Percentiles rank a stretch among this genome's conserved stretches.
Evolutionary conservation across 1,284 basidiomycete genomes (phyloP).

Genomic region (Vanrija humicola): DNA sequence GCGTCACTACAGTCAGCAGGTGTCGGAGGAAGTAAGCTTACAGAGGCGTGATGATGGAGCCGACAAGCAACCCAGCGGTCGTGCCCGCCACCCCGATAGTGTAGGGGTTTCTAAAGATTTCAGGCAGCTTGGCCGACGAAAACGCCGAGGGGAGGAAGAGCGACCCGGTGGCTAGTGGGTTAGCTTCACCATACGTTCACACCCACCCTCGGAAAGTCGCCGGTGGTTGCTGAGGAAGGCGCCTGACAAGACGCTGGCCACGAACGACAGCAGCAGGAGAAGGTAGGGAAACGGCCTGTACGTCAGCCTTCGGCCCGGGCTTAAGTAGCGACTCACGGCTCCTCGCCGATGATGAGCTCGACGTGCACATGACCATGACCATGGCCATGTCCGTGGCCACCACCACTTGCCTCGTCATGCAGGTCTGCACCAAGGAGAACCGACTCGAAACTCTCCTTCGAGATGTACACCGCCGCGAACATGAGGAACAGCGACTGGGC

Average conservation of each 20-base stretch:
- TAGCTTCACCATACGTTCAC: not conserved
- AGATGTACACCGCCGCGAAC: constrained; percentile 86
- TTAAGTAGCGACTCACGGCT: constrained; percentile 9
- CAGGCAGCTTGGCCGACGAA: constrained; percentile 8
- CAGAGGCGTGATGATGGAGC: constrained; percentile 50
- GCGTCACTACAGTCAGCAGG: constrained; percentile 28
- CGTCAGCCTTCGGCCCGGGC: constrained; percentile 14
- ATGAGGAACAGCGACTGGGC: constrained; percentile 83
- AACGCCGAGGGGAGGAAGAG: constrained; percentile 33
- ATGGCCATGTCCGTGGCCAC: constrained; percentile 39
- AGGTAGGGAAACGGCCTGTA: constrained; percentile 55
- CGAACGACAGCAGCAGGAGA: constrained; percentile 56
- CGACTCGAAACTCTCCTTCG: constrained; percentile 87
- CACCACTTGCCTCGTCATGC: constrained; percentile 54
- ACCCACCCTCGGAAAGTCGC: constrained; percentile 64
- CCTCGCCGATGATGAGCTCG: constrained; percentile 11
- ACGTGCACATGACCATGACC: constrained; percentile 19
- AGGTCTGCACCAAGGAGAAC: constrained; percentile 58
- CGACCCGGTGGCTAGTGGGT: constrained; percentile 33
- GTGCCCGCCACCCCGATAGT: constrained; percentile 47
- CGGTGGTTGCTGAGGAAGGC: constrained; percentile 62
- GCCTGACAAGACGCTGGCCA: constrained; percentile 51
- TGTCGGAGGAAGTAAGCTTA: constrained; percentile 41
- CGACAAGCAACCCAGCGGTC: constrained; percentile 47
- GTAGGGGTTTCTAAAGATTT: constrained; percentile 50